Conservation (phyloP, 495 filamentous ascomycete genomes). For the Lophiotrema nucula region DNA sequence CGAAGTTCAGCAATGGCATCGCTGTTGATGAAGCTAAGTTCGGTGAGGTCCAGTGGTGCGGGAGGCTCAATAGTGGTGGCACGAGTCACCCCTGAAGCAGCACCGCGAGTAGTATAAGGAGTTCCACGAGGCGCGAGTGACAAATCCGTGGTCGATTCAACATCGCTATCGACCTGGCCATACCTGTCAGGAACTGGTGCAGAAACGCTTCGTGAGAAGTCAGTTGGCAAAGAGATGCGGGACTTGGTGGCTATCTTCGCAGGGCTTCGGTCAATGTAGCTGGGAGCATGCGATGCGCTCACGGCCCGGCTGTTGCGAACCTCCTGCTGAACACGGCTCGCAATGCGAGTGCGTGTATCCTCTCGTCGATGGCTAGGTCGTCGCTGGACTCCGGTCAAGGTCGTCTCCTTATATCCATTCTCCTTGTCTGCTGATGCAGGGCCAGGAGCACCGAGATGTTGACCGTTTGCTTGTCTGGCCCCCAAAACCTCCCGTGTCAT, state of each 20-base stretch:
- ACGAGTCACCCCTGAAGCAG: slow-evolving; percentile 5
- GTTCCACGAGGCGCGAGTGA: slow-evolving; percentile 23
- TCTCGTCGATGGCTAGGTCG: slow-evolving; percentile 20
- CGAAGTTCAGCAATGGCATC: slow-evolving; percentile 37
- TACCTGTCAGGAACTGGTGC: slow-evolving; percentile 14
- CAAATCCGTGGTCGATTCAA: slow-evolving; percentile 38
- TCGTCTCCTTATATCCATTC: slow-evolving; percentile 1
- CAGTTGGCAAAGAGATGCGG: slow-evolving; percentile 13
- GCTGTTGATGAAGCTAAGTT: slow-evolving; percentile 34
- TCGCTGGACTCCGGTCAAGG: background rate
- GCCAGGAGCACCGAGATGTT: background rate
- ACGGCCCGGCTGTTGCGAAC: slow-evolving; percentile 31
- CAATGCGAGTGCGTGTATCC: slow-evolving; percentile 35
- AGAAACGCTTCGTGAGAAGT: slow-evolving; percentile 21
- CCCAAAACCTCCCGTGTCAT: slow-evolving; percentile 30
- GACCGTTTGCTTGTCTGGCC: slow-evolving; percentile 18
- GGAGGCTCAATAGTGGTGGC: slow-evolving; percentile 10
- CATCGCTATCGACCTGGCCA: slow-evolving; percentile 24
- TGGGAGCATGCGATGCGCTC: slow-evolving; percentile 10
- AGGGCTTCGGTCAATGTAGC: slow-evolving; percentile 3
- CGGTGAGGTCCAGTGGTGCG: slow-evolving; percentile 30
- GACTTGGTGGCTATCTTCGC: slow-evolving; percentile 9
- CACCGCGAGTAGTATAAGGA: slow-evolving; percentile 20
- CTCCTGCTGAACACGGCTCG: slow-evolving; percentile 33
- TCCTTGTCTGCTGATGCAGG: slow-evolving; percentile 10